These are phyloP conservation scores for Polyporus arcularius DNA, from an alignment of 768 basidiomycete genomes.

Conservation along the genomic window DNA sequence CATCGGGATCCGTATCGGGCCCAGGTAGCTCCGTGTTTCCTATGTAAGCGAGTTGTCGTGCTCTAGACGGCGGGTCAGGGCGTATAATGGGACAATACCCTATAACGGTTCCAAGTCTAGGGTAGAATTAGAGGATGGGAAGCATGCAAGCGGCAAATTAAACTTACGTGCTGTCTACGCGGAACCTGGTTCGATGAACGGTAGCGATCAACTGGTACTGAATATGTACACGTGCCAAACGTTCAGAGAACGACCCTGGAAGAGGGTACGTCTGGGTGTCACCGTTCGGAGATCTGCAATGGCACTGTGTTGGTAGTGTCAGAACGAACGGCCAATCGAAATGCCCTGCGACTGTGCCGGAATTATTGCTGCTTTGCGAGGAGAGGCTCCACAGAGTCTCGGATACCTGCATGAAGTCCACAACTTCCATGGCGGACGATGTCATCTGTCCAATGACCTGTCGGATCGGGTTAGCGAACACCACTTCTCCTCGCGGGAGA, in stretches of 20 bases:
- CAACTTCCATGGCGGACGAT: slow-evolving; percentile 14
- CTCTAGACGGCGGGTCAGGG: slow-evolving; percentile 23
- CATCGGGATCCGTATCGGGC: slow-evolving; percentile 29
- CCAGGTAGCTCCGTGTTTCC: slow-evolving; percentile 25
- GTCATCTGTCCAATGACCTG: slow-evolving; percentile 16
- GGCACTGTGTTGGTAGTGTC: slow-evolving; percentile 17
- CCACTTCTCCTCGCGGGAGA: background rate
- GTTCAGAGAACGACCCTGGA: slow-evolving; percentile 25
- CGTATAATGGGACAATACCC: slow-evolving; percentile 24
- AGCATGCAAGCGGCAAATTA: background rate
- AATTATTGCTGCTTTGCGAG: background rate
- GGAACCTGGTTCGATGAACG: slow-evolving; percentile 21
- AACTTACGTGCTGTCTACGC: slow-evolving; percentile 22
- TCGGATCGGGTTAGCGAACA: background rate
- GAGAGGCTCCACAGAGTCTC: slow-evolving; percentile 12
- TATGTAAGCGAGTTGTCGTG: slow-evolving; percentile 27
- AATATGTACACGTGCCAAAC: slow-evolving; percentile 21
- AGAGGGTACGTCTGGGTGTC: slow-evolving; percentile 12
- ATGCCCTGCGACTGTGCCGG: slow-evolving; percentile 20
- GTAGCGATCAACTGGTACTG: slow-evolving; percentile 24
- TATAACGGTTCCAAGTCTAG: slow-evolving; percentile 22
- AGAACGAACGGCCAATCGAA: slow-evolving; percentile 24
- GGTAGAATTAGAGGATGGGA: background rate
- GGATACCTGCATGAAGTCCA: slow-evolving; percentile 12
- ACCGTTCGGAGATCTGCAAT: slow-evolving; percentile 1